Base-by-base conservation (phyloP, 805 yeast species). In the Blastobotrys americana region DNA sequence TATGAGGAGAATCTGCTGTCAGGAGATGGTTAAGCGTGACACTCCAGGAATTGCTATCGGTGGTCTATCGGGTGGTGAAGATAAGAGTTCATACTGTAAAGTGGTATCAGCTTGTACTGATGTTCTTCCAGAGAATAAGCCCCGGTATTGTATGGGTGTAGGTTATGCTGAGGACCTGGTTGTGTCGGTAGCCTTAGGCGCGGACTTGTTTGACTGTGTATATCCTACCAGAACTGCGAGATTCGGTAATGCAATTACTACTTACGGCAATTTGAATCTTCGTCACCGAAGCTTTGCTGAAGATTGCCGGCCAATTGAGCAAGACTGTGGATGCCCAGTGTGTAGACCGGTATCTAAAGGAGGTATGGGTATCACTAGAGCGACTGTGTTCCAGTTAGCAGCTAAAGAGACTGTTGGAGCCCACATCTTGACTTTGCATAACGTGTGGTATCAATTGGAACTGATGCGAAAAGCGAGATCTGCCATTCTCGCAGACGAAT, bases 31-130 rank as follows among this genome's bases (percentile, higher is more conserved):
- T 23, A 59, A 61, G 35, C 56, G 73, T 2, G 68, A 70, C 48
- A 69, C 73, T 1, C 73, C 73, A 0, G 73, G 73, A 3, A 69
- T 70, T 39, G 73, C 73, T 5, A 69, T 69, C 38, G 73, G 73
- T 25, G 73, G 73, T 1, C 58, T 69, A n/a, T 66, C 71, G 13
- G 73, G 73, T 1, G 73, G 73, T 6, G 73, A 69, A 45, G 73
- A 66, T 48, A 69, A 69, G 50, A 59, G 50, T 15, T 52, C 60
- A 25, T 70, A 64, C 53, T 69, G 74, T 51, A 48, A 55, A 35
- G 70, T 68, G 39, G 74, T 69, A 2, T 41, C 53, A 6, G 53
- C 57, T 2, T 70, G 74, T 47, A 70, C 73, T 0, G 69, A 63
- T 31, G 49, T 65, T 10, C 56, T 69, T 5, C 73, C 73, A 8